A percentile compares a stretch with the other conserved stretches of the same genome.
These are phyloP conservation scores for Hypomyces rosellus DNA, from an alignment of 2,329 filamentous ascomycete genomes.

Conservation along the genomic window DNA sequence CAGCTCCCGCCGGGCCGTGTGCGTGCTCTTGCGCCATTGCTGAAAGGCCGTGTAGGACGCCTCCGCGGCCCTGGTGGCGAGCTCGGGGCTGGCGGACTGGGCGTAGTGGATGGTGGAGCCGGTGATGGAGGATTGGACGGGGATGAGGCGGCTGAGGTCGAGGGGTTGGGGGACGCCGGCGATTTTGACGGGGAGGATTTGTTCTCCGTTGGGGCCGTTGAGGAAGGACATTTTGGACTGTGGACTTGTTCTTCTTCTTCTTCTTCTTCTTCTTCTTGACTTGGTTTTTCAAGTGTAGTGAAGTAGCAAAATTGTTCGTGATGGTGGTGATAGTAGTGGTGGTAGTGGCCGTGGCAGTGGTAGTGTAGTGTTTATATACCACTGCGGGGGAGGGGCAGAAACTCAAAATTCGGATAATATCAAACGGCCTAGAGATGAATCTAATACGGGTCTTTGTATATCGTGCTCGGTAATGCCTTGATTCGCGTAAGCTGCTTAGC, in stretches of 20 bases:
- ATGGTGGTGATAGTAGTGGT: neutral
- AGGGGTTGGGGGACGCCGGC: conserved; percentile 2
- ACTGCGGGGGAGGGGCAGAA: neutral
- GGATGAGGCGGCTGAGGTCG: conserved; percentile 1
- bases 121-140: conserved; percentile 1
- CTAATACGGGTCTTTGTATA: no score
- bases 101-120: conserved; percentile 5
- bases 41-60: conserved; percentile 59
- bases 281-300: neutral
- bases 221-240: conserved; percentile 2
- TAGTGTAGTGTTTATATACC: neutral
- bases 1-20: conserved; percentile 57
- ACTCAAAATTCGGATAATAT: neutral
- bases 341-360: no score
- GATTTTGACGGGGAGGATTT: conserved; percentile 6
- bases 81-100: conserved; percentile 40
- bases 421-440: no score
- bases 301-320: no score
- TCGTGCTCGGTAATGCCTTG: no score
- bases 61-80: conserved; percentile 47
- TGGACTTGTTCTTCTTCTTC: no score
- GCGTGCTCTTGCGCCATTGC: conserved; percentile 60
- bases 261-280: no score
- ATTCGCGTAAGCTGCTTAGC: no score
- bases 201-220: conserved; percentile 6